Evolutionary conservation across 2,329 filamentous ascomycete species (phyloP), one percentile per base, ranked within the genome.

Genomic region (Didymellaceae sp.): DNA sequence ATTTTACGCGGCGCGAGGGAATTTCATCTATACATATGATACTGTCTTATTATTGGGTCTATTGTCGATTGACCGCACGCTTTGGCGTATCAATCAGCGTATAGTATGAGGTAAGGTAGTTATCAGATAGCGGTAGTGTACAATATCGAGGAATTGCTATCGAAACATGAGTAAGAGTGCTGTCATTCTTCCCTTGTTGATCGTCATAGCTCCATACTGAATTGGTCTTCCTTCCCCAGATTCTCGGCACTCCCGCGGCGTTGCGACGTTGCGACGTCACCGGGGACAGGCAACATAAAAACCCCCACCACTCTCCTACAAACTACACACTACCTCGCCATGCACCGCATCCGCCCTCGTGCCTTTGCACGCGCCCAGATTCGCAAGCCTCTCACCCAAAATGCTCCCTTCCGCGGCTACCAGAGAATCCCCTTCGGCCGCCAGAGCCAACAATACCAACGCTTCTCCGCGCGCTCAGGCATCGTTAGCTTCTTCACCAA

Each of bases 401-500:
- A 55, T 54, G 48, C 39, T 8, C 59, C 37, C 7, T 45, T 42
- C 32, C 62, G 67, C 38, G 39, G 52, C 47, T 68, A 68, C 56
- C 54, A 66, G 47, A 61, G 59, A 41, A 45, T 57, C 18, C 60
- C 59, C 20, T 65, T 66, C 42, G 57, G 59, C 42, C 54, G 58
- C 37, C 14, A 21, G 26, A 44, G 59, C 13, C 59, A 58, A 3
- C 63, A 65, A 43, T 71, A 71, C 61, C 60, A 62, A 42, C 66
- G 69, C 55, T 72, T 73, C 58, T 46, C 34, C 31, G 41, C 47
- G 26, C 25, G 52, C 57, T 10, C 50, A 33, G 57, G 61, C 3
- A 14, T 63, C 9, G 45, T 57, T n/a, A 63, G 59, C 10, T 18
- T 72, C 16, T 63, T 72, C 40, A 56, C 45, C 24, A 58, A 63